Base-by-base conservation (phyloP, 805 yeast genomes). In the Saccharomycopsis sp. region DNA sequence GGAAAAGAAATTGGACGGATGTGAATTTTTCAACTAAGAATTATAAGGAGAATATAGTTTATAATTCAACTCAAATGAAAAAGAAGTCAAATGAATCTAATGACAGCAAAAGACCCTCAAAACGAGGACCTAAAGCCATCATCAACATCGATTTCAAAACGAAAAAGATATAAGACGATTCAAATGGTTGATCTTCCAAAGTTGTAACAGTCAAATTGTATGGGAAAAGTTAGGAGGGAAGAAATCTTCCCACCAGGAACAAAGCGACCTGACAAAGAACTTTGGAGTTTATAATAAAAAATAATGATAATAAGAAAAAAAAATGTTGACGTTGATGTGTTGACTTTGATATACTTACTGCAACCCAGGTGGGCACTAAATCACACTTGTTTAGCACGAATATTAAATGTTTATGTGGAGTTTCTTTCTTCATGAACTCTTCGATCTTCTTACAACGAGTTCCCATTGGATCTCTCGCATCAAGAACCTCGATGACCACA, bases 321-420 rank as follows among this genome's bases (percentile, higher is more conserved):
- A 59, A 62, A 55, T 52, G 53, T 58, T 22, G 51, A 50, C 12
- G 54, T 54, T 55, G 56, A 56, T 61, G 52, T 54, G 44, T 49
- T 52, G 29, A 44, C 3, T 7, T 17, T n/a, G 19, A 52, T 50
- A 70, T 73, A 91, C 98, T 82, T 90, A 92, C 98, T 68, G 98
- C 97, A 69, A 90, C 97, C 97, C 98, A 93, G 53, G 97, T 93
- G 64, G 99, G 99, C 56, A 93, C 97, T 69, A 93, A 83, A 78
- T 93, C 99, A 82, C 97, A 92, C 80, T 93, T 93, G 82, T 93
- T 93, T 74, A 93, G 77, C 58, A 94, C 97, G 70, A 87, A 92
- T 65, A 93, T 87, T 76, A 93, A 79, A 78, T 94, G 99, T 75
- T 93, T 93, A 71, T 94, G 99, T 14, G 98, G 89, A 69, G 96